Evolutionary conservation across 257 asterid genomes (phyloP).

Genomic region (Jacaranda copaia): DNA sequence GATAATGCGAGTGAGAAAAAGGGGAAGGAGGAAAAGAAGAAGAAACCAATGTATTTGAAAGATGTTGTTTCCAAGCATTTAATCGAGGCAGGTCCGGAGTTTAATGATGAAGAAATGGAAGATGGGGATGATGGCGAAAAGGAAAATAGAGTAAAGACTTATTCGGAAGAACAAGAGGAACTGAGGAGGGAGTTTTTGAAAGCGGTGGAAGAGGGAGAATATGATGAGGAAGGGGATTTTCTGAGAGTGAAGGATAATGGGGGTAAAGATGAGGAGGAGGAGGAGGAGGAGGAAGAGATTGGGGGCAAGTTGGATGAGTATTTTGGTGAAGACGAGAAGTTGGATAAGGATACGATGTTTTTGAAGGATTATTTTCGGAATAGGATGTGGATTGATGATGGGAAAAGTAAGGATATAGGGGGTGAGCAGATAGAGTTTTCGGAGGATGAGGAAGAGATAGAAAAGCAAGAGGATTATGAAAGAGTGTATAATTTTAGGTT

Average conservation of each 20-base stretch:
- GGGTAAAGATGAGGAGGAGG: constrained; percentile 40
- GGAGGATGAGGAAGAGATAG: constrained; percentile 78
- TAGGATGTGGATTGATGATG: constrained; percentile 68
- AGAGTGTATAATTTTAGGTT: constrained; percentile 73
- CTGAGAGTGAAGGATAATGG: constrained; percentile 56
- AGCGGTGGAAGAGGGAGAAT: constrained; percentile 53
- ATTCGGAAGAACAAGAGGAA: constrained; percentile 76
- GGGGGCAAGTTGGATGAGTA: constrained; percentile 61
- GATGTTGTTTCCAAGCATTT: constrained; percentile 75
- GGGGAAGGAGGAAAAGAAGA: constrained; percentile 41
- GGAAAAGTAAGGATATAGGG: constrained; percentile 27
- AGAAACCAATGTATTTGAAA: constrained; percentile 78
- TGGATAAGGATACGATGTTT: constrained; percentile 60
- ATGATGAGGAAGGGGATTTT: constrained; percentile 55
- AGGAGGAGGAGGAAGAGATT: constrained; percentile 46
- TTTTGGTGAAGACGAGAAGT: constrained; percentile 74
- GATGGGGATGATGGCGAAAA: constrained; percentile 34
- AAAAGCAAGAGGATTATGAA: constrained; percentile 84
- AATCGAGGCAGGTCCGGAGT: constrained; percentile 76
- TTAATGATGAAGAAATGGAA: constrained; percentile 50
- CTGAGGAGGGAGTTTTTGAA: constrained; percentile 54
- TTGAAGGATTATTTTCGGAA: constrained; percentile 68
- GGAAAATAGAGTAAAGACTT: constrained; percentile 52
- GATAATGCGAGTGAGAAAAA: constrained; percentile 28
- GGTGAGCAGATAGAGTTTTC: constrained; percentile 51